Evolutionary conservation across 1,284 basidiomycete species (phyloP).

Genomic region (Trametes versicolor): DNA sequence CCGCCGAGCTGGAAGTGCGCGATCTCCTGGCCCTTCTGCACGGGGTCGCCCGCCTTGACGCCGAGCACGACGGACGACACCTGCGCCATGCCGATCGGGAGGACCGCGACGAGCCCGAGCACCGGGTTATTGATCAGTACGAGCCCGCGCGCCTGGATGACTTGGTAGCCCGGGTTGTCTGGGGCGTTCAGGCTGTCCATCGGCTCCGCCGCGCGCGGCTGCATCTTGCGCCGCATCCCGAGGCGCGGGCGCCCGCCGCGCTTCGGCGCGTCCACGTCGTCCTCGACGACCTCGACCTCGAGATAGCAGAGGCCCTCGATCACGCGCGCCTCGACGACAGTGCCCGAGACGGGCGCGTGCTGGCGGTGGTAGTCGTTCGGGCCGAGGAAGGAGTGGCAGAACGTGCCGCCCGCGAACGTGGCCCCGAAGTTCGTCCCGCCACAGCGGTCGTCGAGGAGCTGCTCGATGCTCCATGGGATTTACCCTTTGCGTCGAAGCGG

Average conservation of each 20-base stretch:
- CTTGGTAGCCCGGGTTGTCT: slow-evolving; percentile 38
- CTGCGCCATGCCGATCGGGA: slow-evolving; percentile 40
- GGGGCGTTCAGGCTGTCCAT: slow-evolving; percentile 29
- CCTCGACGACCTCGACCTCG: slow-evolving; percentile 13
- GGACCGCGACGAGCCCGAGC: slow-evolving; percentile 37
- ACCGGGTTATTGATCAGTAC: slow-evolving; percentile 33
- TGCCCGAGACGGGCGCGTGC: slow-evolving; percentile 37
- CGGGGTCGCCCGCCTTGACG: slow-evolving; percentile 27
- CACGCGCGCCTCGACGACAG: slow-evolving; percentile 34
- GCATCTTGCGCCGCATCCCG: slow-evolving; percentile 24
- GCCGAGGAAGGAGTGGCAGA: slow-evolving; percentile 37
- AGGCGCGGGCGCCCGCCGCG: slow-evolving; percentile 6
- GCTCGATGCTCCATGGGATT: slow-evolving; percentile 33
- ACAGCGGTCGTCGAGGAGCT: slow-evolving; percentile 30
- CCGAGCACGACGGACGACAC: slow-evolving; percentile 36
- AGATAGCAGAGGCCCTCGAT: slow-evolving; percentile 36
- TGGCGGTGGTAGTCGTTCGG: slow-evolving; percentile 38
- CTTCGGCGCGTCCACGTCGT: neutral
- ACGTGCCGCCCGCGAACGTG: slow-evolving; percentile 32
- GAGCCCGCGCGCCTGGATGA: slow-evolving; percentile 37
- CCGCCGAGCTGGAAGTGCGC: slow-evolving; percentile 36
- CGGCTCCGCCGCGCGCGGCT: neutral
- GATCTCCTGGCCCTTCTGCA: slow-evolving; percentile 37
- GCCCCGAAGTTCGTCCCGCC: slow-evolving; percentile 15
- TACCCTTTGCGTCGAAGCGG: slow-evolving; percentile 27